A percentile compares a stretch with the other conserved stretches of the same genome.
phyloP scores from a whole-genome alignment of 257 asterid genomes.

The Solanum sitiens region DNA sequence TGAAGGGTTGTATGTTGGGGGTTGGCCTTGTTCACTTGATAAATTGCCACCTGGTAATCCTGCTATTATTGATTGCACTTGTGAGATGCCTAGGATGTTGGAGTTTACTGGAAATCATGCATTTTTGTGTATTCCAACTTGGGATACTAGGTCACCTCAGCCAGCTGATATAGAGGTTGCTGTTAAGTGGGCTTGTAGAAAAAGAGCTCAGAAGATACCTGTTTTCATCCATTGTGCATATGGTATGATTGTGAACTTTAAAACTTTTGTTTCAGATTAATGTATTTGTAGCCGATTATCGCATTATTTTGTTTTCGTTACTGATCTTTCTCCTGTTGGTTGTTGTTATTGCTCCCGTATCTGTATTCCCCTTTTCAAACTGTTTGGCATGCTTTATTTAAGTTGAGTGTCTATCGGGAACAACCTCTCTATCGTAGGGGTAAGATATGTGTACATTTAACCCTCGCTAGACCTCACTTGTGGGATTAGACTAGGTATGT shows the following conservation, averaged over 20 bases:
- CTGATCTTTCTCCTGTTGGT: not conserved
- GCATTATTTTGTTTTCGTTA: not conserved
- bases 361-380: not conserved
- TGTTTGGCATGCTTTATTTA: not conserved
- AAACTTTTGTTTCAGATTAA: not conserved
- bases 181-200: constrained; percentile 90
- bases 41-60: constrained; percentile 82
- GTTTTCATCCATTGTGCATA: constrained; percentile 82
- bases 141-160: constrained; percentile 84
- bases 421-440: not conserved
- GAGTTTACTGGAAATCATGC: constrained; percentile 44
- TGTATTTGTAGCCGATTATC: not conserved
- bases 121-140: constrained; percentile 75
- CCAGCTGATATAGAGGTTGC: constrained; percentile 84
- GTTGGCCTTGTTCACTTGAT: constrained; percentile 75
- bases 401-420: not conserved
- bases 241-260: constrained; percentile 33
- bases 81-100: constrained; percentile 78
- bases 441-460: not conserved
- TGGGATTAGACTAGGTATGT: no score
- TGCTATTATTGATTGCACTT: constrained; percentile 84
- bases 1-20: constrained; percentile 81
- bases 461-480: no score
- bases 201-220: constrained; percentile 66
- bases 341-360: not conserved